Percentiles rank a stretch among this genome's conserved stretches.
Conservation (phyloP, 441 rosid species). For the Erodium trifolium region DNA sequence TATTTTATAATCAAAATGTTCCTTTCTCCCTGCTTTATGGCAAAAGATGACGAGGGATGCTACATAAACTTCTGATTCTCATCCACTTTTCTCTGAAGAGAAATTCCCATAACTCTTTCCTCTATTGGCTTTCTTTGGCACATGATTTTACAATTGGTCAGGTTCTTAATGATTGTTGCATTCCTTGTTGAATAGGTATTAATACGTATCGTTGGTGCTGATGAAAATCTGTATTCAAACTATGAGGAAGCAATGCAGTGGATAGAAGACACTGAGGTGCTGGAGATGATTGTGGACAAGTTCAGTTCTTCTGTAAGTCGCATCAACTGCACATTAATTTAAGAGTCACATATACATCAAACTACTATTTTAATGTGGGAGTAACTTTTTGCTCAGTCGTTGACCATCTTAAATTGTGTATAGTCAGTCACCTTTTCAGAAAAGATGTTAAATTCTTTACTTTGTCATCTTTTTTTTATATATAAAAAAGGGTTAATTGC, state of each 20-base stretch:
- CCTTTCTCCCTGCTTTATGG: not conserved
- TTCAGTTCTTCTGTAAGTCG: constrained; percentile 86
- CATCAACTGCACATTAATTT: constrained; percentile 2
- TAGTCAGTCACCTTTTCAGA: not conserved
- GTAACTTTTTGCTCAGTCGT: not conserved
- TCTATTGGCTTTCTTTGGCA: not conserved
- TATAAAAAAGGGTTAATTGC: no score
- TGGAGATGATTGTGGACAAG: constrained; percentile 86
- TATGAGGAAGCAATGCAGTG: constrained; percentile 66
- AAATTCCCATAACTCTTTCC: not conserved
- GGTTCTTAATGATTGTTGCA: not conserved
- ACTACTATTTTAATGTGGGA: not conserved
- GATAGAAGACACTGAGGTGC: constrained; percentile 76
- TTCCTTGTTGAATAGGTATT: constrained; percentile 48
- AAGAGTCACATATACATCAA: not conserved
- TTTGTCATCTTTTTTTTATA: no score
- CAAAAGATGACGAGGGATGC: not conserved
- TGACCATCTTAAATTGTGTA: not conserved
- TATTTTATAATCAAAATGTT: not conserved
- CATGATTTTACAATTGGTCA: not conserved
- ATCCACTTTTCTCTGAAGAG: not conserved
- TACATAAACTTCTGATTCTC: not conserved
- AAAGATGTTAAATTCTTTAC: not conserved
- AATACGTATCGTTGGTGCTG: constrained; percentile 76
- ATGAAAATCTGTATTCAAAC: constrained; percentile 77